Evolutionary conservation across 1,139 yeast species (phyloP).

Genomic region (Kazachstania sp.): DNA sequence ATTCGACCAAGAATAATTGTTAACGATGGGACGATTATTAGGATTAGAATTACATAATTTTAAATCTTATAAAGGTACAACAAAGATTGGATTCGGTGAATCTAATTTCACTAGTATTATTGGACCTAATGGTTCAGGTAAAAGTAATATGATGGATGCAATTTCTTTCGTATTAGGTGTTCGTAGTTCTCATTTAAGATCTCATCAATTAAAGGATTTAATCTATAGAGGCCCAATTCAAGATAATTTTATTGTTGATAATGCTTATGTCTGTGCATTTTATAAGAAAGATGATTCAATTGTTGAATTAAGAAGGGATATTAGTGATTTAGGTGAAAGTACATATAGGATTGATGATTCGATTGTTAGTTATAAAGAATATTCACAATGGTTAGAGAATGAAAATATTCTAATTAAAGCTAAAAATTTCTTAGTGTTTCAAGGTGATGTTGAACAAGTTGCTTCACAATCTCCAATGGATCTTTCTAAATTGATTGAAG

Average conservation of each 20-base stretch:
- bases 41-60: conserved; percentile 76
- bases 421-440: conserved; percentile 85
- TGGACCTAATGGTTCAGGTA: conserved; percentile 98
- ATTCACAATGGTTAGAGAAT: conserved; percentile 55
- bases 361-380: conserved; percentile 56
- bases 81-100: conserved; percentile 72
- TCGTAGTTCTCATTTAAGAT: conserved; percentile 66
- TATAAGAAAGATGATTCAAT: conserved; percentile 54
- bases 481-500: conserved; percentile 66
- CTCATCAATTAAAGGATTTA: conserved; percentile 63
- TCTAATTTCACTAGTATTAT: conserved; percentile 82
- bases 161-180: conserved; percentile 92
- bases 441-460: conserved; percentile 92
- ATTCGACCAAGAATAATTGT: too few species aligned
- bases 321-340: conserved; percentile 50
- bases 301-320: conserved; percentile 36
- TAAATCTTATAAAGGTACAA: conserved; percentile 78
- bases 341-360: conserved; percentile 61
- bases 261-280: conserved; percentile 75
- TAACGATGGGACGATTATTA: conserved; percentile 60
- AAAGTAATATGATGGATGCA: conserved; percentile 97
- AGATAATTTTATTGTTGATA: conserved; percentile 28
- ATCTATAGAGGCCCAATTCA: conserved; percentile 55
- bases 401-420: conserved; percentile 87
- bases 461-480: conserved; percentile 83